Evolutionary conservation across 164 flowering plant species (phyloP).

Genomic region (Macadamia integrifolia): DNA sequence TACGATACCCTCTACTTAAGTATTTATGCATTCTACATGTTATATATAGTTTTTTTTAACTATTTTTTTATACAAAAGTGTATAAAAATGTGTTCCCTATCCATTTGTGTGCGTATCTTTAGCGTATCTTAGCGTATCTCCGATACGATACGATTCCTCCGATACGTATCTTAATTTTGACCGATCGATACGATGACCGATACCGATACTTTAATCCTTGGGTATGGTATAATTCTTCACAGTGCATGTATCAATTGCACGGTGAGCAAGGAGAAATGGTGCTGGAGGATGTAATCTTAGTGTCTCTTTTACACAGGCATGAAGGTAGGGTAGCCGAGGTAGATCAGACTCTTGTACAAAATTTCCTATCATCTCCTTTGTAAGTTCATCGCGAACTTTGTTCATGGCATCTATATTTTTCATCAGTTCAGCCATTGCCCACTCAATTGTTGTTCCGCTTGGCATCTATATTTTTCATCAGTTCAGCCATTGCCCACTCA

Average conservation of each 20-base stretch:
- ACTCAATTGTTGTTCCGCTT: conserved; percentile 13
- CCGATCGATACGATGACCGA: too few relatives aligned
- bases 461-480: conserved; percentile 5
- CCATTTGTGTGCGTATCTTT: too few relatives aligned
- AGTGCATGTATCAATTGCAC: conserved; percentile 5
- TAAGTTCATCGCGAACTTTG: conserved; percentile 12
- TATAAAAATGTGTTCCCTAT: too few relatives aligned
- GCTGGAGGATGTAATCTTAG: conserved; percentile 26
- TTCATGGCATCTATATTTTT: conserved; percentile 9
- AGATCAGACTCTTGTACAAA: conserved; percentile 10
- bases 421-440: conserved; percentile 20
- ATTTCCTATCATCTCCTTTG: background rate
- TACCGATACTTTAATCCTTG: too few relatives aligned
- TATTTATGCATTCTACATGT: too few relatives aligned
- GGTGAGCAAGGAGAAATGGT: conserved; percentile 22
- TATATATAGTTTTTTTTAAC: too few relatives aligned
- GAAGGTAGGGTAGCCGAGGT: conserved; percentile 13
- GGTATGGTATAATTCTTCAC: conserved; percentile 27
- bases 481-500: conserved; percentile 23
- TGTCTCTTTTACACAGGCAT: conserved; percentile 23
- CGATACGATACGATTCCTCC: too few relatives aligned
- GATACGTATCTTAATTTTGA: too few relatives aligned
- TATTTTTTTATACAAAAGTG: too few relatives aligned
- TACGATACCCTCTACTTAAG: too few relatives aligned
- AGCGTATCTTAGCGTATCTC: too few relatives aligned